These are phyloP conservation scores for Begonia loranthoides DNA, from an alignment of 306 rosid species.

Conservation along the genomic window DNA sequence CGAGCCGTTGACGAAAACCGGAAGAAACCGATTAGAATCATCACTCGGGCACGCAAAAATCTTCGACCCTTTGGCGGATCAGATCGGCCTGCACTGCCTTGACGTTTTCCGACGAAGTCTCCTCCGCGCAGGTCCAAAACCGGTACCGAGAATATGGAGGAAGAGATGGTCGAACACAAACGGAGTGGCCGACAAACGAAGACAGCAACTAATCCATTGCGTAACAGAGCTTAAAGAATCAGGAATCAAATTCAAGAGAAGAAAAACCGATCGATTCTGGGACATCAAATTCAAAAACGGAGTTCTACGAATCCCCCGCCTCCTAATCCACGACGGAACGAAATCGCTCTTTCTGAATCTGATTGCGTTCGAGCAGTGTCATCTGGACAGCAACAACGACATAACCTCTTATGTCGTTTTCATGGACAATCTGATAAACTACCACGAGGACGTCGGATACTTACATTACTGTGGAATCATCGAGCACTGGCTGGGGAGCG, in stretches of 20 bases:
- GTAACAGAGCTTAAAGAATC: slow-evolving; percentile 76
- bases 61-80: slow-evolving; percentile 60
- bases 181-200: slow-evolving; percentile 65
- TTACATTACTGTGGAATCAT: slow-evolving; percentile 77
- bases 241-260: slow-evolving; percentile 67
- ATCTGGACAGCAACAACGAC: slow-evolving; percentile 70
- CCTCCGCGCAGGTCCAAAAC: slow-evolving; percentile 38
- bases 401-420: slow-evolving; percentile 66
- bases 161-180: slow-evolving; percentile 38
- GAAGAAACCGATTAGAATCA: slow-evolving; percentile 34
- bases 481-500: slow-evolving; percentile 94
- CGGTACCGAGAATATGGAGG: slow-evolving; percentile 44
- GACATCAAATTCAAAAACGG: slow-evolving; percentile 59
- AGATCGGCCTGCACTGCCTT: slow-evolving; percentile 67
- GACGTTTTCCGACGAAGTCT: slow-evolving; percentile 71
- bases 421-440: slow-evolving; percentile 89
- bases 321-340: slow-evolving; percentile 78
- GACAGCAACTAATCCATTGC: slow-evolving; percentile 67
- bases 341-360: slow-evolving; percentile 59
- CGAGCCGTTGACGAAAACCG: slow-evolving; percentile 57
- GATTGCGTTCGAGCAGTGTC: slow-evolving; percentile 76
- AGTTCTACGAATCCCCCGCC: slow-evolving; percentile 40
- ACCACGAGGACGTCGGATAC: slow-evolving; percentile 68
- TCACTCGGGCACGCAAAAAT: slow-evolving; percentile 25
- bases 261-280: slow-evolving; percentile 83